Base-by-base conservation (phyloP, 192 early-diverging fungal species). In the Linnemannia zychae region DNA sequence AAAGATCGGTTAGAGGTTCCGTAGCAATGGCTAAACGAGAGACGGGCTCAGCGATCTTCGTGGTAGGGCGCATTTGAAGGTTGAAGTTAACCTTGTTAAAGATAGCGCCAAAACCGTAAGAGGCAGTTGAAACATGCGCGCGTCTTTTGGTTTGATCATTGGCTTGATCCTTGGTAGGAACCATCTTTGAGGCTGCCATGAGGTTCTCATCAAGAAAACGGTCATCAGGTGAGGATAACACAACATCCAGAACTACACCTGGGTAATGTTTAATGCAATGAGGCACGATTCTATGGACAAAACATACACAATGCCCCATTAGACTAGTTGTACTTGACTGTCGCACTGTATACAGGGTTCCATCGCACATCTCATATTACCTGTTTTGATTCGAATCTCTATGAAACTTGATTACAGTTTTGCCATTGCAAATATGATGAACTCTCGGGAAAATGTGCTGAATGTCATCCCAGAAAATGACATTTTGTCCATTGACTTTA, bases 381-480 rank as follows among this genome's bases (percentile, higher is more conserved):
- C 40, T 44, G 3, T 6, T 67, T 2, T 31, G 22, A 31, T 67
- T 67, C 33, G 70, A 24, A 71, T 44, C 70, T 44, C 46, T 47
- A 5, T n/a, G 13, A 40, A 71, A 5, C 20, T 17, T 33, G 18
- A 47, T n/a, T 24, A 38, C 76, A 28, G 24, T n/a, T 0, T 77
- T 38, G 49, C 67, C 76, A 24, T 71, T 77, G 37, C 60, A 15
- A 50, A 70, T 24, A 40, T 13, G 57, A 28, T 71, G 7, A 5
- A 40, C 76, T 4, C 67, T 67, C 9, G 67, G 67, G 60, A 77
- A 77, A 67, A 70, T 49, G 36, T 77, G 44, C 12, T 69, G 49
- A 37, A 77, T 77, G 67, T 24, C 24, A 34, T 71, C 76, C 76
- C 76, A 77, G 76, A 53, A 71, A 24, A 77, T 28, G 36, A 77